These are phyloP conservation scores for Metarhizium anisopliae DNA, from an alignment of 2,329 filamentous ascomycete species.

Conservation along the genomic window DNA sequence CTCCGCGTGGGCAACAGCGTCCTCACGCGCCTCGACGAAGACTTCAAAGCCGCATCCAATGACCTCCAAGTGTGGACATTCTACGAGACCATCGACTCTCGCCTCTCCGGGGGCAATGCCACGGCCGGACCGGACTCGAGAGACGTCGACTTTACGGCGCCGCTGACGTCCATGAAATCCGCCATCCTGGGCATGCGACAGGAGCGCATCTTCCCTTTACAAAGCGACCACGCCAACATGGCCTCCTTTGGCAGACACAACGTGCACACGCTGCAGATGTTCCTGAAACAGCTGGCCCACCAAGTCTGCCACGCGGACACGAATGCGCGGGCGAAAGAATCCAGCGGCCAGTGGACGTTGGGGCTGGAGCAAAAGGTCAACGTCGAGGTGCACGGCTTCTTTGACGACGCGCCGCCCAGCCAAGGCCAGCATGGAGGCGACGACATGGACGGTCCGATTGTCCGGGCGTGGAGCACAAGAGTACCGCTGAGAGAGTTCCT, in stretches of 20 bases:
- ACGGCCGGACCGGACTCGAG: constrained; percentile 10
- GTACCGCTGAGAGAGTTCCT: constrained; percentile 46
- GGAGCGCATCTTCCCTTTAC: constrained; percentile 42
- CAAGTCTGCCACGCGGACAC: constrained; percentile 25
- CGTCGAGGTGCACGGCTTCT: constrained; percentile 50
- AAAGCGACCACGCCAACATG: constrained; percentile 46
- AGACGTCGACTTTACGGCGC: constrained; percentile 49
- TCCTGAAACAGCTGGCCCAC: constrained; percentile 24
- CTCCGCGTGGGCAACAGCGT: constrained; percentile 41
- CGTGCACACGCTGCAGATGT: constrained; percentile 34
- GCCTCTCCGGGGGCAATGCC: constrained; percentile 34
- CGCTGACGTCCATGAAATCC: constrained; percentile 49
- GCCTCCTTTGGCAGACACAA: constrained; percentile 45
- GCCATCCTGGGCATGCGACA: constrained; percentile 40
- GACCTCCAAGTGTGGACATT: constrained; percentile 55
- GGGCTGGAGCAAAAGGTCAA: constrained; percentile 43
- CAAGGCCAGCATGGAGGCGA: neutral
- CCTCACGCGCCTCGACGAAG: constrained; percentile 41
- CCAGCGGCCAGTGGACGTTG: constrained; percentile 32
- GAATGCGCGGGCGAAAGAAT: constrained; percentile 13
- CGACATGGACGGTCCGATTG: constrained; percentile 14
- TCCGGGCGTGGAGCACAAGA: constrained; percentile 43
- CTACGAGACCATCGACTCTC: constrained; percentile 53
- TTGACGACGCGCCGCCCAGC: constrained; percentile 34
- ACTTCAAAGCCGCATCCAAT: constrained; percentile 46